Evolutionary conservation across 2,329 filamentous ascomycete species (phyloP).

Genomic region (Beauveria sp.): DNA sequence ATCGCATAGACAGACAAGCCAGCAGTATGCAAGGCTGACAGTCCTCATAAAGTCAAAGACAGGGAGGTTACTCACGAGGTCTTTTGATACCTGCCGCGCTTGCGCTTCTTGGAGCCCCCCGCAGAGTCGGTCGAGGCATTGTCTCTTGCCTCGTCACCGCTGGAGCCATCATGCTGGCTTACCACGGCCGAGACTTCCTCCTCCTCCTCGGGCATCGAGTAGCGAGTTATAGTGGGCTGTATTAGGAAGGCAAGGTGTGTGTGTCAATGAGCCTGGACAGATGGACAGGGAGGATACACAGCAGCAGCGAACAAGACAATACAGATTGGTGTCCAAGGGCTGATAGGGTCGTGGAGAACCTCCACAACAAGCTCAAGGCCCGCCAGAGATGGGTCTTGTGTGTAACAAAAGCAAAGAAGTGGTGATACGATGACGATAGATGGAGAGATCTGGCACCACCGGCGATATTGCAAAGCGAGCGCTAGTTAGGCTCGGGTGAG

Average conservation of each 20-base stretch:
- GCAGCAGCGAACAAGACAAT: not conserved
- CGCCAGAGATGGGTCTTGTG: slow-evolving; percentile 6
- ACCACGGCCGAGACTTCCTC: not conserved
- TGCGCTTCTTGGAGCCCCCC: slow-evolving; percentile 27
- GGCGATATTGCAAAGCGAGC: not conserved
- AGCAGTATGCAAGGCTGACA: not conserved
- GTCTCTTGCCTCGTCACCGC: slow-evolving; percentile 30
- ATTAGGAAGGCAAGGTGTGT: not conserved
- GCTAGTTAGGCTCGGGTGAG: not conserved
- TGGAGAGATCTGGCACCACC: not conserved
- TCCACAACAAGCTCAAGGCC: slow-evolving; percentile 1
- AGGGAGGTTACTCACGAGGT: slow-evolving; percentile 28
- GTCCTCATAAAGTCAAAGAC: not conserved
- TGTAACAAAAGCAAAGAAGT: not conserved
- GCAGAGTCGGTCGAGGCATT: slow-evolving; percentile 20
- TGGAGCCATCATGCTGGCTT: slow-evolving; percentile 23
- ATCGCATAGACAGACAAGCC: not conserved
- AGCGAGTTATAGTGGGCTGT: slow-evolving; percentile 13
- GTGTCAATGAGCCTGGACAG: slow-evolving; percentile 6
- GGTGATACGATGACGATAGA: not conserved
- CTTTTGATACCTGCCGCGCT: slow-evolving; percentile 34
- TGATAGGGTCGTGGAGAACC: slow-evolving; percentile 5
- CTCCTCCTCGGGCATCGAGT: slow-evolving; percentile 13
- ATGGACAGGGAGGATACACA: not conserved
- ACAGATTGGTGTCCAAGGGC: not conserved